Evolutionary conservation across 1,284 basidiomycete species (phyloP).

Genomic region (Singerocomus inundabilis): DNA sequence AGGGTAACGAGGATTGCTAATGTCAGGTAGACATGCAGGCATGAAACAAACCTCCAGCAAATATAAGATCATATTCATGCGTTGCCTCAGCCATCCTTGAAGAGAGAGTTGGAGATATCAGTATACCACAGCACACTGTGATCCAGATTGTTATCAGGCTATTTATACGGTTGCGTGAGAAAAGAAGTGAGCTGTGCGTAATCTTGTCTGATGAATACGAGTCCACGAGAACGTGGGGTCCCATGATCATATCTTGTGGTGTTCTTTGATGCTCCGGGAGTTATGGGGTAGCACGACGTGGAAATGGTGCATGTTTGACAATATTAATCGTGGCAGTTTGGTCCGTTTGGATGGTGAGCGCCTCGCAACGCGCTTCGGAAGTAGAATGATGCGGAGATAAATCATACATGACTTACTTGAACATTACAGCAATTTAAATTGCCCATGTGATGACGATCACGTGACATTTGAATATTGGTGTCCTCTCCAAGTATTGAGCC

Average conservation of each 20-base stretch:
- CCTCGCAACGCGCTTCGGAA: too few species aligned
- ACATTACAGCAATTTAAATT: too few species aligned
- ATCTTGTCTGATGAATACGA: neutral
- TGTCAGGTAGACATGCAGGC: constrained; percentile 2
- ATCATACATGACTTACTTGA: too few species aligned
- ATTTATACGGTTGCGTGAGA: constrained; percentile 11
- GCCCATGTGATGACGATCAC: constrained; percentile 18
- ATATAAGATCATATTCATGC: constrained; percentile 27
- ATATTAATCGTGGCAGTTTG: too few species aligned
- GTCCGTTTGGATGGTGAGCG: too few species aligned
- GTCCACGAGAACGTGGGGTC: neutral
- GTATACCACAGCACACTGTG: neutral
- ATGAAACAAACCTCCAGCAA: constrained; percentile 28
- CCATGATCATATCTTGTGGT: too few species aligned
- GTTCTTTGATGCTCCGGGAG: too few species aligned
- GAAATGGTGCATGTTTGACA: too few species aligned
- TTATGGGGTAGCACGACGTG: too few species aligned
- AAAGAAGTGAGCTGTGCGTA: neutral
- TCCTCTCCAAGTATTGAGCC: constrained; percentile 17
- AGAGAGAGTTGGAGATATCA: neutral
- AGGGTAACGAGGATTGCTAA: neutral
- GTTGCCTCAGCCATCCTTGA: constrained; percentile 7
- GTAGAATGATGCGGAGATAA: too few species aligned
- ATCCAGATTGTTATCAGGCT: constrained; percentile 1
- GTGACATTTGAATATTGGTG: constrained; percentile 23